These are phyloP conservation scores for Candida suzukii DNA, from an alignment of 805 yeast genomes.

Conservation along the genomic window DNA sequence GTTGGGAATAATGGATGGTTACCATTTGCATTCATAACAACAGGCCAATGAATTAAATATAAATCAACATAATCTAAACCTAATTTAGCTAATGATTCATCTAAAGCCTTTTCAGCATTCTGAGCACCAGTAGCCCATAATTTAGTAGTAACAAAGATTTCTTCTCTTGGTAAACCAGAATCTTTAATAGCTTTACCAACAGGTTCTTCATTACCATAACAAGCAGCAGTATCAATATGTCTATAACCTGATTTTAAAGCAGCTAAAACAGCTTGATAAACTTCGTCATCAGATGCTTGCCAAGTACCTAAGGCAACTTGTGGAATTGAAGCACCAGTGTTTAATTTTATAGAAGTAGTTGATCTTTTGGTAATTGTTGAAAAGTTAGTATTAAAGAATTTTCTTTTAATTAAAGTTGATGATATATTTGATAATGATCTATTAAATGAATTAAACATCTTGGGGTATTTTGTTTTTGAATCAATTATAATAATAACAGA, in stretches of 20 bases:
- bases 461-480: too few species aligned
- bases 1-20: constrained; percentile 24
- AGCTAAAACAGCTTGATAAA: constrained; percentile 44
- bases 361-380: constrained; percentile 3
- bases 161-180: constrained; percentile 35
- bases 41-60: constrained; percentile 66
- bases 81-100: constrained; percentile 42
- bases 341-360: constrained; percentile 28
- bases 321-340: constrained; percentile 59
- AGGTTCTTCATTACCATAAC: constrained; percentile 59
- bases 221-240: constrained; percentile 71
- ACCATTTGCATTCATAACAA: constrained; percentile 33
- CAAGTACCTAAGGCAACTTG: constrained; percentile 71
- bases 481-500: too few species aligned
- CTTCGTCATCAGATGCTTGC: constrained; percentile 45
- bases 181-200: constrained; percentile 57
- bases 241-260: constrained; percentile 64
- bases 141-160: constrained; percentile 59
- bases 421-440: too few species aligned
- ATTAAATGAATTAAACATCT: too few species aligned
- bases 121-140: constrained; percentile 39
- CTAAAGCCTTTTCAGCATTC: constrained; percentile 40
- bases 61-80: constrained; percentile 58
- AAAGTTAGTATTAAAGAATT: background rate
- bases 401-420: too few species aligned